Evolutionary conservation across 768 basidiomycete species (phyloP), one percentile per base, ranked within the genome.

Genomic region (Rhodosporidiobolus odoratus): DNA sequence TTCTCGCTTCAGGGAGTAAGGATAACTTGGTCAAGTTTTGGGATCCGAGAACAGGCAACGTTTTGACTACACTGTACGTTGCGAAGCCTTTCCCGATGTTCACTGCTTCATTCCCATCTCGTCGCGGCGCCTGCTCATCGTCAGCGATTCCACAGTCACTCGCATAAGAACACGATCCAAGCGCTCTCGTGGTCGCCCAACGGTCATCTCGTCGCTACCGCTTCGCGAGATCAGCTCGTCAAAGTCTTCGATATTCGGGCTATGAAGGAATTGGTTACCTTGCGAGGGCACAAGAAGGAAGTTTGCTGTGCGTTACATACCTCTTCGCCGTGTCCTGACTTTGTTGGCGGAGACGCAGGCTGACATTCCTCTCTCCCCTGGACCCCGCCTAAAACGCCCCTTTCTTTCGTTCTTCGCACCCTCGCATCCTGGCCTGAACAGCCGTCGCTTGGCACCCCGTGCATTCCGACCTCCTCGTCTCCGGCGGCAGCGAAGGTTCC

Each of bases 11-110:
- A 5, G 96, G 96, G 34, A 92, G 91, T 76, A 98, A 98, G 80
- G 96, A 99, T 80, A 96, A 97, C 79, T 86, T 92, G 75, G 92
- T 98, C 80, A 98, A 98, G 77, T 99, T 99, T 81, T 99, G 96
- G 96, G 96, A 99, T 79, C 96, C 96, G 30, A 84, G 96, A 45
- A 92, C 91, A 16, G 91, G 90, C 43, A 93, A 90, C 0, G 87
- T 88, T 16, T 84, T 99, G 12, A 91, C 92, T 9, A 96, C 94
- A 0, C 81, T 97, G 93, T 94, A 78, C 69, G 88, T 81, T 27
- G 27, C 27, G 37, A 37, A 60, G 8, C 66, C 23, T 35, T 37
- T 30, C 25, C 41, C 45, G 27, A 38, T 13, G 12, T 58, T 66
- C 34, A 12, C 45, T 40, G 38, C 43, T 13, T 34, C 5, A 16